Base-by-base conservation (phyloP, 331 rosid genomes). In the Dryas integrifolia region DNA sequence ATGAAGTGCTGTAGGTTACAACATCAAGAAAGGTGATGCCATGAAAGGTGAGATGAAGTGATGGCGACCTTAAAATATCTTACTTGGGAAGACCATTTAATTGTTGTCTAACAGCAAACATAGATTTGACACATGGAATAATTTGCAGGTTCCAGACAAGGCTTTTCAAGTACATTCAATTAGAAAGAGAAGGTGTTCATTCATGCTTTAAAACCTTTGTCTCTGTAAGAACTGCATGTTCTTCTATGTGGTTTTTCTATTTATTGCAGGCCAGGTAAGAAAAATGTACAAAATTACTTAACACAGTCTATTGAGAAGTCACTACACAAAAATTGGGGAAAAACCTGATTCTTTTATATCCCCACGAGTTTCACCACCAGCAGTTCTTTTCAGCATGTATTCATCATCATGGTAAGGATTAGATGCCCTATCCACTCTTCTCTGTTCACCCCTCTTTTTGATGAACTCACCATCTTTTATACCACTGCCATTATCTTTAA, bases 381-480 rank as follows among this genome's bases (percentile, higher is more conserved):
- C 67, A 21, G 67, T 67, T 74, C 73, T 69, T 79, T 79, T 84
- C 75, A 41, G 4, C 77, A 83, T 86, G 63, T 71, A 58, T 18
- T 83, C 80, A 65, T 73, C 81, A 78, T 65, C 60, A 73, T 86
- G 84, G 79, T 79, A 88, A 77, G 91, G 90, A 81, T 86, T 88
- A 53, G 87, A 82, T 41, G 90, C 83, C 83, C 81, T 84, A 51
- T 52, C 51, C 0, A 64, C 72, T 51, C 80, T 82, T 70, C 82
- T 88, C 45, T 76, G 88, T 45, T 72, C 80, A 18, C 43, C 73
- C 74, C n/a, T 59, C 80, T 79, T 87, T 78, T 76, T 87, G 67
- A 84, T 83, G 39, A 79, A 66, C 51, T 58, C 86, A 69, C 64
- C 74, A 58, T n/a, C 85, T 15, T 82, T 72, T 21, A 59, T 77